Base-by-base conservation (phyloP, 163 green algal species). In the Scenedesmus sp. region DNA sequence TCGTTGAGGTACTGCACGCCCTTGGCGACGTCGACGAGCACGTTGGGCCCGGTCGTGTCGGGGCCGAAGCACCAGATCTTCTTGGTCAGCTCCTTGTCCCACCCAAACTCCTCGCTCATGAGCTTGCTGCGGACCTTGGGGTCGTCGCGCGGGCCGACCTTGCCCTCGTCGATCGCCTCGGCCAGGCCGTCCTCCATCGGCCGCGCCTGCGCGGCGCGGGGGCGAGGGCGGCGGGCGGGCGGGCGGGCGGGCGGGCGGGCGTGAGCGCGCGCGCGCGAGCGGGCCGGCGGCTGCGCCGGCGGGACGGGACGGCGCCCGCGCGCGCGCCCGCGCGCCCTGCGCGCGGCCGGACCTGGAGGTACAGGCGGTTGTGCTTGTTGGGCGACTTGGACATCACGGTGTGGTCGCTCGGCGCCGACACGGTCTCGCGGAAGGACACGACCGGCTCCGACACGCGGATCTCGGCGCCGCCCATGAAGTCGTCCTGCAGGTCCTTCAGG, bases 341-440 rank as follows among this genome's bases (percentile, higher is more conserved):
- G 22, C 64, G 33, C n/a, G 18, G 14, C 20, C 74, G 26, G 60
- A 88, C 85, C 77, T 89, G 78, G 64, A 98, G 84, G 93, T 99
- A 98, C 64, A 99, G 84, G 69, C 95, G 89, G 93, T 99, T 99
- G 92, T 99, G 96, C 94, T 99, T 99, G 96, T 99, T 99, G 87
- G 96, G 96, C 17, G 96, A 99, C 93, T 99, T 99, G 91, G 89
- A 95, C 96, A 99, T 99, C 75, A 97, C 91, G 2, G 91, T 90
- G 89, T 98, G 95, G 87, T 98, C 90, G 29, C 91, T 97, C 50
- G 85, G 88, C 29, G 81, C 84, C 4, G 82, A 85, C 22, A 99
- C 95, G 2, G 96, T 99, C 92, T 99, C 96, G 63, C 96, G 92
- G 94, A 99, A 99, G 22, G 96, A 93, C 80, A 99, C 96, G 34